Conservation (phyloP, 2,329 filamentous ascomycete species). For the Penicillium sp. region DNA sequence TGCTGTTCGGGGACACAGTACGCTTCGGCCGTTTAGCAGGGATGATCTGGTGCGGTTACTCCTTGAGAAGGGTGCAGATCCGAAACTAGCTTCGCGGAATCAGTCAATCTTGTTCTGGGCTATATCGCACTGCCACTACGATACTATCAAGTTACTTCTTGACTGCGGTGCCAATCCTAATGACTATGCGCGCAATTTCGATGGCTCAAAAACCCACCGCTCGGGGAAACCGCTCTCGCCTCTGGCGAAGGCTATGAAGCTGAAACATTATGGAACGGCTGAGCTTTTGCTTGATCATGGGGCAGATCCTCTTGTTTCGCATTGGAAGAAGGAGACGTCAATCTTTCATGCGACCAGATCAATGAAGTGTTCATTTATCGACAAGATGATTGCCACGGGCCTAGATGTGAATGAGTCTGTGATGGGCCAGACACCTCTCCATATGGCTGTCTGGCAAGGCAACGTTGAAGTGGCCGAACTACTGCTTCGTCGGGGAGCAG, state of each 20-base stretch:
- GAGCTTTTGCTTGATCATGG: background rate
- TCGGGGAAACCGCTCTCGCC: background rate
- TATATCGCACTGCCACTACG: background rate
- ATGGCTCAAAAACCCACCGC: background rate
- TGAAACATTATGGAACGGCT: background rate
- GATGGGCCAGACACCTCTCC: background rate
- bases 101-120: background rate
- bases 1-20: background rate
- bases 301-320: background rate
- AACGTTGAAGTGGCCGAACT: background rate
- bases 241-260: background rate
- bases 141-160: background rate
- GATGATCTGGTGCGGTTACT: background rate
- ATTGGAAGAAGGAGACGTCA: background rate
- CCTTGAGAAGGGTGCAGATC: background rate
- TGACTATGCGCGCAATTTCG: background rate
- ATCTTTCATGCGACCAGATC: background rate
- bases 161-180: background rate
- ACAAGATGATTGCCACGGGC: background rate
- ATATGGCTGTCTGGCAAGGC: background rate
- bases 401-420: constrained; percentile 1
- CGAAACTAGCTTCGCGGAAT: background rate
- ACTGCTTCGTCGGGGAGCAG: constrained; percentile 1
- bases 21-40: background rate
- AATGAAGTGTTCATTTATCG: background rate